Conservation (phyloP, 768 basidiomycete species). For the Polyporus arcularius region DNA sequence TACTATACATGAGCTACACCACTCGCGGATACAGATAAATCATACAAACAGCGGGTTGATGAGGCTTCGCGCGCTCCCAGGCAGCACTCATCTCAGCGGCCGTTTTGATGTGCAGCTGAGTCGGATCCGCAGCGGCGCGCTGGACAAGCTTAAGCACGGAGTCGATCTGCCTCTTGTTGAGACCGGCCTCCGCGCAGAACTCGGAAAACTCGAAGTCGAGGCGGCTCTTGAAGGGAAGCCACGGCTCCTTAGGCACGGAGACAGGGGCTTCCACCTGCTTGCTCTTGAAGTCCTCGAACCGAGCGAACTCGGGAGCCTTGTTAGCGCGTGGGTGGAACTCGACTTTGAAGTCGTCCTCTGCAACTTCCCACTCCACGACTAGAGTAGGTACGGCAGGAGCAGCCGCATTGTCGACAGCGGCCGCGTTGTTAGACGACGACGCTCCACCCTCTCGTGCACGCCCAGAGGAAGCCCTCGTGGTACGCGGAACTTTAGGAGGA, state of each 20-base stretch:
- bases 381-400: too few species aligned
- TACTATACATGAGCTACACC: constrained; percentile 3
- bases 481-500: too few species aligned
- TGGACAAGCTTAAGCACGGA: constrained; percentile 24
- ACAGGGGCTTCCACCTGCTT: not conserved
- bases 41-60: constrained; percentile 14
- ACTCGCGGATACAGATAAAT: not conserved
- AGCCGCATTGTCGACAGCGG: too few species aligned
- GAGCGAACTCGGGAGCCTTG: constrained; percentile 3
- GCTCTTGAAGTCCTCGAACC: constrained; percentile 20
- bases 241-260: constrained; percentile 20
- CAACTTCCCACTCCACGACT: too few species aligned
- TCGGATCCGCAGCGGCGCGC: not conserved
- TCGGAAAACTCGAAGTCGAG: constrained; percentile 35
- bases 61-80: constrained; percentile 18
- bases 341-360: constrained; percentile 27
- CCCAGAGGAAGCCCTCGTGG: too few species aligned
- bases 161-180: constrained; percentile 24
- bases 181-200: constrained; percentile 23
- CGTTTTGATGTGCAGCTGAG: constrained; percentile 22
- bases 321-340: constrained; percentile 30
- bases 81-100: constrained; percentile 20
- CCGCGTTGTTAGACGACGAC: too few species aligned
- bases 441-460: too few species aligned
- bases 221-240: constrained; percentile 31